These are phyloP conservation scores for Moniliophthora roreri DNA, from an alignment of 1,284 basidiomycete genomes.

Conservation along the genomic window DNA sequence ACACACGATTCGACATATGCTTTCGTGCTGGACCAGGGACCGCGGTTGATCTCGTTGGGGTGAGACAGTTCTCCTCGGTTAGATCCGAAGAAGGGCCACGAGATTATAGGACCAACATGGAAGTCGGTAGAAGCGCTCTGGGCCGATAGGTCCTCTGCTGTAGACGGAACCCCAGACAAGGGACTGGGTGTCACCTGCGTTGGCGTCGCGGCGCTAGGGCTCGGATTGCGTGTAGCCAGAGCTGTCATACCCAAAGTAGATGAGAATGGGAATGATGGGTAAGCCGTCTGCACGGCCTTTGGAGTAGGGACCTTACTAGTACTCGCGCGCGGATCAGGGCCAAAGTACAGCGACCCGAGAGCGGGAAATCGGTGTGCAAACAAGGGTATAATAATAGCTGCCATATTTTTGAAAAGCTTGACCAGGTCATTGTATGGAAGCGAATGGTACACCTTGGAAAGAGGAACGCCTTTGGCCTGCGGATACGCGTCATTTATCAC, in stretches of 20 bases:
- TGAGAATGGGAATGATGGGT: conserved; percentile 42
- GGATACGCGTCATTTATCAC: conserved; percentile 10
- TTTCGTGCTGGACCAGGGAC: conserved; percentile 63
- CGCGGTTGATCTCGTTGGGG: conserved; percentile 69
- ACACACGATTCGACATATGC: conserved; percentile 65
- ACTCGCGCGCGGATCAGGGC: conserved; percentile 37
- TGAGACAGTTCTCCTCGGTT: conserved; percentile 70
- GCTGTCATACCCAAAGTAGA: conserved; percentile 30
- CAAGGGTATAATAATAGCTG: conserved; percentile 64
- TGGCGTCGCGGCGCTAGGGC: neutral
- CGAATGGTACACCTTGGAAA: conserved; percentile 66
- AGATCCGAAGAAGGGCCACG: conserved; percentile 85
- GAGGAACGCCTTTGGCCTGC: conserved; percentile 69
- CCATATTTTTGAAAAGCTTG: conserved; percentile 65
- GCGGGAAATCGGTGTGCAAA: conserved; percentile 71
- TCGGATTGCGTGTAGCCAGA: conserved; percentile 15
- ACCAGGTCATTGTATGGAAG: conserved; percentile 61
- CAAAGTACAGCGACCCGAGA: conserved; percentile 72
- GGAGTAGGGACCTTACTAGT: conserved; percentile 29
- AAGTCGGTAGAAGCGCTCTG: conserved; percentile 33
- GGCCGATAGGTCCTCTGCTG: neutral
- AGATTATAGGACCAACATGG: conserved; percentile 76
- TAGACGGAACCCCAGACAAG: neutral
- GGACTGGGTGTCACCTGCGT: neutral
- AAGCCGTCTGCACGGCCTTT: conserved; percentile 35